Evolutionary conservation across 1,284 basidiomycete genomes (phyloP), one percentile per base, ranked within the genome.

Genomic region (Trichosporon sp.): DNA sequence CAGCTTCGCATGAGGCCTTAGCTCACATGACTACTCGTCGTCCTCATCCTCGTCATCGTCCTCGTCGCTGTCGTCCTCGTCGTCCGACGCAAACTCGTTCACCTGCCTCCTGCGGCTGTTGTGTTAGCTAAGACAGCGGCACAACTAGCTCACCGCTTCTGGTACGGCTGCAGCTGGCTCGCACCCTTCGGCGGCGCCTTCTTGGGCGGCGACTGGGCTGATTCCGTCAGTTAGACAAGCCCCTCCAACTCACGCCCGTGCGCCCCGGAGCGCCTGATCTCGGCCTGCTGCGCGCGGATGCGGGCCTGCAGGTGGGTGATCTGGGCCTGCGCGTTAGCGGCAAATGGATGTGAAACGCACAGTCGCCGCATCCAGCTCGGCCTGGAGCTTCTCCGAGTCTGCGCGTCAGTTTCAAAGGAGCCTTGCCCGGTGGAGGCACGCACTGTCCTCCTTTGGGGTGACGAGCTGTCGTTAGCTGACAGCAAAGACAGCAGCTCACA

Each of bases 91-190:
- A 64, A 72, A 72, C 65, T 70, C 69, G 27, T 68, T 66, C 62
- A 70, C 66, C 4, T 65, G 65, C 21, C 68, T 25, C 34, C 67
- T 70, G 18, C 71, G 71, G 8, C 70, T 72, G 66, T 0, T 7
- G 42, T 7, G 42, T 69, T 51, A 72, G 70, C 53, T 60, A 0
- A 15, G 6, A 11, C 3, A 4, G 4, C 1, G 11, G 23, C 12
- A 1, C 4, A 2, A 5, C 11, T 13, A 27, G 29, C 70, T 44
- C 35, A 72, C 70, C 69, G 34, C 53, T 70, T 68, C 67, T 67
- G 65, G 42, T 68, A 68, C 3, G 69, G 69, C 67, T 72, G 71
- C 35, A 72, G 67, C 38, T 60, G 25, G 60, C 69, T 68, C 13
- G 66, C 63, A 18, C 66, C 68, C 27, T 38, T 65, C 2, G 71